phyloP scores from a whole-genome alignment of 208 protist species.

The Leishmania mexicana region DNA sequence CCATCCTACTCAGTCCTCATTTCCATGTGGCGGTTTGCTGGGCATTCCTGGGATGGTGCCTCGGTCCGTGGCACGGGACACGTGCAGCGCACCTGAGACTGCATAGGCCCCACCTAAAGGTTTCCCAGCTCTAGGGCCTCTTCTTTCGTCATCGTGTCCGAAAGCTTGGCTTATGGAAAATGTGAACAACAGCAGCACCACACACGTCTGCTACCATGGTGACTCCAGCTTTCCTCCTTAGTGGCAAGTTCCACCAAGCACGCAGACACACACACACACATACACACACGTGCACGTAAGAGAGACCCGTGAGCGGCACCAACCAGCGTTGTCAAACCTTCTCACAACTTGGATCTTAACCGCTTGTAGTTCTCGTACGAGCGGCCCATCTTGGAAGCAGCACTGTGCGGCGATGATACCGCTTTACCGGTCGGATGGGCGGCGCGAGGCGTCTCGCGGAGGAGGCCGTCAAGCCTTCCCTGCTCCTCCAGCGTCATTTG shows the following conservation, averaged over 20 bases:
- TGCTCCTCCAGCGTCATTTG: conserved; percentile 82
- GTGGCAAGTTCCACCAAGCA: background rate
- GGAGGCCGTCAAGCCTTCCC: conserved; percentile 42
- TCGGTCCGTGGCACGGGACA: no score
- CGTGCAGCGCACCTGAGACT: background rate
- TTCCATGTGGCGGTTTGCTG: no score
- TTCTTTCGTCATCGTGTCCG: background rate
- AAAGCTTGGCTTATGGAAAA: background rate
- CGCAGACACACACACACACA: background rate
- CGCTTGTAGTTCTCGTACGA: conserved; percentile 81
- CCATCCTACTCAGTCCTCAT: no score
- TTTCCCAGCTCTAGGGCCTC: background rate
- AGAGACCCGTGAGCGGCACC: no score
- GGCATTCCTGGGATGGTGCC: no score
- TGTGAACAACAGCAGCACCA: conserved; percentile 1
- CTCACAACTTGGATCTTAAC: conserved; percentile 15
- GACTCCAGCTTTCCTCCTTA: background rate
- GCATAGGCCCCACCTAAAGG: background rate
- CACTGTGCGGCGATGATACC: background rate
- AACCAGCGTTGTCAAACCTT: background rate
- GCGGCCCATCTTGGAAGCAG: conserved; percentile 66
- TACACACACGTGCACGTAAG: background rate
- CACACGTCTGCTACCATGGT: background rate
- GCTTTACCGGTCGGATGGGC: background rate
- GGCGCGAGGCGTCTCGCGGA: conserved; percentile 20